phyloP scores from a whole-genome alignment of 2,329 filamentous ascomycete species.

The Trichophyton simii region DNA sequence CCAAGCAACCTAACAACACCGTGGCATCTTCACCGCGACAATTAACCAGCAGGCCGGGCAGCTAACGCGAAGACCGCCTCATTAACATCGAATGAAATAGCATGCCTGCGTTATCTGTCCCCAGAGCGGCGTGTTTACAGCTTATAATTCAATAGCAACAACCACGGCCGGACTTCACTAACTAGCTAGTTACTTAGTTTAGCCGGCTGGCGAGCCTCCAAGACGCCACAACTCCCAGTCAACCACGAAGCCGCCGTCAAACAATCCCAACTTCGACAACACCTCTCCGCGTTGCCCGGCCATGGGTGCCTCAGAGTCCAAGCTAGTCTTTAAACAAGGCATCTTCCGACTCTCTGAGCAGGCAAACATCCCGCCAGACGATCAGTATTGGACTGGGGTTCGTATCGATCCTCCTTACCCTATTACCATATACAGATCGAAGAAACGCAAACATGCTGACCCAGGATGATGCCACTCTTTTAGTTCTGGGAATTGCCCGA shows the following conservation, averaged over 20 bases:
- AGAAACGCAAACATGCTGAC: not conserved
- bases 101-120: too few species aligned
- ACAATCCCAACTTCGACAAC: not conserved
- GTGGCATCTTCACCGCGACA: not conserved
- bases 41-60: not conserved
- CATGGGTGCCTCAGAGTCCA: slow-evolving; percentile 98
- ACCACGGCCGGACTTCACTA: not conserved
- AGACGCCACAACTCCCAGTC: not conserved
- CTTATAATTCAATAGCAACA: too few species aligned
- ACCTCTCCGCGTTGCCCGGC: not conserved
- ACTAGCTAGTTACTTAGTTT: too few species aligned
- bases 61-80: too few species aligned
- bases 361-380: slow-evolving; percentile 70
- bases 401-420: slow-evolving; percentile 24
- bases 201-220: not conserved
- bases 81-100: too few species aligned
- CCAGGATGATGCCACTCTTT: not conserved
- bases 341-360: slow-evolving; percentile 95
- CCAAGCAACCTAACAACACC: not conserved
- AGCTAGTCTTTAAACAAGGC: slow-evolving; percentile 96
- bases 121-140: too few species aligned
- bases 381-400: slow-evolving; percentile 87
- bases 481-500: slow-evolving; percentile 98
- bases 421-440: not conserved
- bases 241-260: not conserved